Percentiles rank a stretch among this genome's conserved stretches.
Conservation (phyloP, 2,329 filamentous ascomycete species). For the Fusarium chaquense region DNA sequence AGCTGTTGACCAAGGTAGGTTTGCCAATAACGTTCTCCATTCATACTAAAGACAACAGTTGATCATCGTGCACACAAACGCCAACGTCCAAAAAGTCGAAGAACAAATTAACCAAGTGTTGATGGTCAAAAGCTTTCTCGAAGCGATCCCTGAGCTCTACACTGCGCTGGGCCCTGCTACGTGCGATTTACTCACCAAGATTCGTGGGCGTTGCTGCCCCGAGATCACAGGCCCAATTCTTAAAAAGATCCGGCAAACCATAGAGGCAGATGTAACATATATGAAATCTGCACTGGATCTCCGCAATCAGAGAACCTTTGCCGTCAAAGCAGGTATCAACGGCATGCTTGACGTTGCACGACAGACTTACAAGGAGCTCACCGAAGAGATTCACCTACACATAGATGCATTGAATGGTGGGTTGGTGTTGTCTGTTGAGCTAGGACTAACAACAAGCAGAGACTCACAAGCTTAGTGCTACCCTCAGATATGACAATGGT, state of each 20-base stretch:
- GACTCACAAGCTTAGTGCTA: slow-evolving; percentile 68
- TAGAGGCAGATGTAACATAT: slow-evolving; percentile 86
- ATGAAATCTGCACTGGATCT: slow-evolving; percentile 84
- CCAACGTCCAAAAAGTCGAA: slow-evolving; percentile 76
- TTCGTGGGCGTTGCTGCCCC: slow-evolving; percentile 76
- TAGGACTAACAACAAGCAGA: slow-evolving; percentile 53
- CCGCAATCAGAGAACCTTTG: slow-evolving; percentile 90
- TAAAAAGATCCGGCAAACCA: slow-evolving; percentile 72
- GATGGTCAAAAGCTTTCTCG: slow-evolving; percentile 85
- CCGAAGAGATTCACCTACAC: slow-evolving; percentile 79
- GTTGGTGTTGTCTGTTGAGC: slow-evolving; percentile 10
- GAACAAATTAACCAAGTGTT: slow-evolving; percentile 88
- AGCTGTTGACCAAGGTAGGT: slow-evolving; percentile 77
- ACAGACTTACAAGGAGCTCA: slow-evolving; percentile 90
- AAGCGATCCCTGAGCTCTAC: slow-evolving; percentile 74
- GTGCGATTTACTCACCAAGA: slow-evolving; percentile 73
- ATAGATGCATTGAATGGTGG: slow-evolving; percentile 75
- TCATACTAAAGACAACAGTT: slow-evolving; percentile 62
- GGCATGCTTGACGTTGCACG: slow-evolving; percentile 89
- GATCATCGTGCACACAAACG: slow-evolving; percentile 77
- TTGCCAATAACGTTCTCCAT: accelerated
- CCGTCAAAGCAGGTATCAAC: slow-evolving; percentile 86
- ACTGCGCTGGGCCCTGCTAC: slow-evolving; percentile 74
- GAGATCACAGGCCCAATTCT: slow-evolving; percentile 71
- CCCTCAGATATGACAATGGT: slow-evolving; percentile 79